Evolutionary conservation across 768 basidiomycete genomes (phyloP).

Genomic region (Macrocybe gigantea): DNA sequence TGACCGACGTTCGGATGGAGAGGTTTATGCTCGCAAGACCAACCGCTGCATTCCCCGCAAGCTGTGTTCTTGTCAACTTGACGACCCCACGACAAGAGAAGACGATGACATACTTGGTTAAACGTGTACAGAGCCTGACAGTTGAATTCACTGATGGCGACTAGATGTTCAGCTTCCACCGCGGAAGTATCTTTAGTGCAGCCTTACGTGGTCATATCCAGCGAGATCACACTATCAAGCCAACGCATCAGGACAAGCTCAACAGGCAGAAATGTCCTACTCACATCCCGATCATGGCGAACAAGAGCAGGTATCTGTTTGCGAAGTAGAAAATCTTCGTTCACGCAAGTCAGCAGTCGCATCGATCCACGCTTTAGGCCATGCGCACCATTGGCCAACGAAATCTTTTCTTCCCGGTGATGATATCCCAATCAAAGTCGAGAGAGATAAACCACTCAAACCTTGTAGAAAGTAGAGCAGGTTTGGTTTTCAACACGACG

Average conservation of each 20-base stretch:
- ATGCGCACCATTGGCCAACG: conserved; percentile 59
- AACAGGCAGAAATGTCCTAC: conserved; percentile 13
- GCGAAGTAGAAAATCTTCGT: conserved; percentile 59
- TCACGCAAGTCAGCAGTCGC: background rate
- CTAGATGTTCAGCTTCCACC: background rate
- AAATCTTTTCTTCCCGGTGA: conserved; percentile 52
- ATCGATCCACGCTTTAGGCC: background rate
- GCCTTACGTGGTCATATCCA: conserved; percentile 40
- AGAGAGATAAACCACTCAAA: conserved; percentile 63
- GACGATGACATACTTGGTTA: conserved; percentile 36
- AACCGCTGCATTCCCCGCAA: conserved; percentile 39
- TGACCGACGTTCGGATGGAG: conserved; percentile 49
- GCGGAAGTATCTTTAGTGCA: background rate
- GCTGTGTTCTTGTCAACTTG: conserved; percentile 3
- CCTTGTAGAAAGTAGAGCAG: conserved; percentile 21
- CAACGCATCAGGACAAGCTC: background rate
- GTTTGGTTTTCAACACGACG: background rate
- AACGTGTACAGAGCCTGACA: conserved; percentile 63
- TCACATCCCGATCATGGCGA: conserved; percentile 65
- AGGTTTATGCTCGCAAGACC: conserved; percentile 58
- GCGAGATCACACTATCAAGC: conserved; percentile 37
- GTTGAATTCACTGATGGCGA: conserved; percentile 38
- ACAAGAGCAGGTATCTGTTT: conserved; percentile 59
- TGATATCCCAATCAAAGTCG: conserved; percentile 57
- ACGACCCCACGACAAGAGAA: conserved; percentile 2